Evolutionary conservation across 441 rosid genomes (phyloP).

Genomic region (Hypseocharis bilobata): DNA sequence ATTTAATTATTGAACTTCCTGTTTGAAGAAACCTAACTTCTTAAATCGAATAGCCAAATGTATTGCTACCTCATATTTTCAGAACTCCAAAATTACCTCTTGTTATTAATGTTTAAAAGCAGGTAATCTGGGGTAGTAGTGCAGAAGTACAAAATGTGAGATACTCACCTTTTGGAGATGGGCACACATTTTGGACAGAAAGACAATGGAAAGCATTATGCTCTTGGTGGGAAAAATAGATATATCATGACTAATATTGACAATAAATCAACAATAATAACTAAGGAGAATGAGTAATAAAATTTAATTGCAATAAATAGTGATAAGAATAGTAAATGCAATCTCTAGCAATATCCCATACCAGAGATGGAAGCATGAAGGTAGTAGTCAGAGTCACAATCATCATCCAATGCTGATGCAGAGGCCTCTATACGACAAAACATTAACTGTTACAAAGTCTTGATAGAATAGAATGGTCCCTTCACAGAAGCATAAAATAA

Average conservation of each 20-base stretch:
- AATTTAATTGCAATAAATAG: neutral
- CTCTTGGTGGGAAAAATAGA: no score
- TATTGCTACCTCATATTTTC: no score
- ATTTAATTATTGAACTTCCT: no score
- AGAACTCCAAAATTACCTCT: neutral
- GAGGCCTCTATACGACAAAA: constrained; percentile 54
- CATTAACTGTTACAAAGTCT: constrained; percentile 18
- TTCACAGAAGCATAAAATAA: constrained; percentile 15
- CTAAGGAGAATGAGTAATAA: neutral
- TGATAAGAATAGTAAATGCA: neutral
- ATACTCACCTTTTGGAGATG: neutral
- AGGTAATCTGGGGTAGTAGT: neutral
- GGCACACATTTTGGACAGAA: neutral
- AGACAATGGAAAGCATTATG: no score
- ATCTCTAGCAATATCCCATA: constrained; percentile 23
- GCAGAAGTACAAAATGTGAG: neutral
- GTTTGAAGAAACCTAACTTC: no score
- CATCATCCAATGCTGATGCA: constrained; percentile 62
- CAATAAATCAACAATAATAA: neutral
- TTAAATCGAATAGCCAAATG: no score
- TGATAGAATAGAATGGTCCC: constrained; percentile 12
- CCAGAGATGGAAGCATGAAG: constrained; percentile 83
- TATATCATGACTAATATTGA: neutral
- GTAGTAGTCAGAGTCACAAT: constrained; percentile 49
- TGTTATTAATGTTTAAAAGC: neutral